A percentile compares a stretch with the other conserved stretches of the same genome.
These are phyloP conservation scores for Leccinum uliginosum DNA, from an alignment of 768 basidiomycete genomes.

Conservation along the genomic window DNA sequence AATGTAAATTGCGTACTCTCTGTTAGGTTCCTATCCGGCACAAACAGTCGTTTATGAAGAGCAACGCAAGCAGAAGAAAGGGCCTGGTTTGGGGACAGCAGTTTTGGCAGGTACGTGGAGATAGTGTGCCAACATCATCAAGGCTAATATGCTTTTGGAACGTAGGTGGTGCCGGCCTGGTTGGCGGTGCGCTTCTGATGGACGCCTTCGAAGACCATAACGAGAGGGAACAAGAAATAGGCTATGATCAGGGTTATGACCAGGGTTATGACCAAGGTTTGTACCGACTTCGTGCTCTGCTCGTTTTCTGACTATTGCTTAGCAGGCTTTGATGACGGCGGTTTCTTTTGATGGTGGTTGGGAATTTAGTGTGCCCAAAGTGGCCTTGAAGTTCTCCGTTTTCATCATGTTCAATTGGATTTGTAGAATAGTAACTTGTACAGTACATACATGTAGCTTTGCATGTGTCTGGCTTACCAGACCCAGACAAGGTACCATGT, in stretches of 20 bases:
- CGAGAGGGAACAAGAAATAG: conserved; percentile 28
- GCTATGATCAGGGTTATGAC: conserved; percentile 34
- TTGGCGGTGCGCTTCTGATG: conserved; percentile 56
- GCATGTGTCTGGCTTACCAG: background rate
- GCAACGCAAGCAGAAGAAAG: conserved; percentile 38
- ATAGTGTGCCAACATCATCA: background rate
- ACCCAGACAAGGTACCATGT: background rate
- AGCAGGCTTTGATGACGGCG: conserved; percentile 26
- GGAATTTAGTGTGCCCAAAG: conserved; percentile 1
- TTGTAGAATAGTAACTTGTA: conserved; percentile 14
- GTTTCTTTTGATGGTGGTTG: conserved; percentile 2
- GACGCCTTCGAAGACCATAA: conserved; percentile 46
- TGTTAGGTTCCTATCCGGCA: conserved; percentile 31
- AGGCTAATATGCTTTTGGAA: conserved; percentile 4
- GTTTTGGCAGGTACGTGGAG: conserved; percentile 40
- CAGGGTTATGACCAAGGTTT: conserved; percentile 35
- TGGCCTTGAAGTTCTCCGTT: background rate
- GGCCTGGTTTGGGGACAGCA: conserved; percentile 47
- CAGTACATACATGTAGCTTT: background rate
- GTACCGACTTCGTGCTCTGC: conserved; percentile 2
- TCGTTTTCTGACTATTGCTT: conserved; percentile 7
- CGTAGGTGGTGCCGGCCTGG: conserved; percentile 57
- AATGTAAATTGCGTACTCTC: conserved; percentile 3
- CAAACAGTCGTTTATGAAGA: conserved; percentile 35
- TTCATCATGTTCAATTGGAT: conserved; percentile 8